Evolutionary conservation across 768 basidiomycete genomes (phyloP), one percentile per base, ranked within the genome.

Genomic region (Leccinum incarnatum): DNA sequence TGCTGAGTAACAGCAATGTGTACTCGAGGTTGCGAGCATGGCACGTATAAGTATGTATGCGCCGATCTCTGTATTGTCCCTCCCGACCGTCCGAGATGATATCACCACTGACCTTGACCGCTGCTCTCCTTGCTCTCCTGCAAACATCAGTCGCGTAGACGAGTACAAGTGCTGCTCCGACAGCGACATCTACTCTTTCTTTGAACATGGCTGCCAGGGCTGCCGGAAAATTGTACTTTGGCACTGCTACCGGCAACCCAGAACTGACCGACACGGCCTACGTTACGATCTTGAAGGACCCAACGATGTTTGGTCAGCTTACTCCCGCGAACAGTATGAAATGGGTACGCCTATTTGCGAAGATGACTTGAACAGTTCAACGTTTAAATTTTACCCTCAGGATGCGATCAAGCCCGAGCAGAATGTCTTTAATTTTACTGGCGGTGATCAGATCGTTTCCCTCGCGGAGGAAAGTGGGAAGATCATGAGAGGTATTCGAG

Each of bases 171-270:
- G 21, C 36, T 36, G 32, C 54, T 49, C 40, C 51, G 15, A 58
- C 36, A 0, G 32, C 54, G 12, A 63, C 56, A 6, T 49, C 53
- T n/a, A 40, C 27, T 7, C 37, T 60, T 25, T 21, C 57, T 30
- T 62, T 80, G 9, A 72, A 80, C 66, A 64, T 62, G 8, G 70
- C 74, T 5, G 78, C 80, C 3, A 74, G 68, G 63, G 67, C 73
- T 5, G 71, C 75, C 5, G 76, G 77, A 2, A 80, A 79, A 67
- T 59, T 74, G 9, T 82, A 81, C 71, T 81, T 81, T 53, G 79
- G 81, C 29, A 69, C 76, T 50, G 80, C 80, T 29, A 80, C 80
- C 3, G 79, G 79, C 66, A 80, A 79, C 67, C 69, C 72, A 2
- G 79, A 81, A 67, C 67, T 82, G 40, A 70, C 64, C 11, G 75